These are phyloP conservation scores for Torulaspora gathmanii DNA, from an alignment of 805 yeast genomes.

Conservation along the genomic window DNA sequence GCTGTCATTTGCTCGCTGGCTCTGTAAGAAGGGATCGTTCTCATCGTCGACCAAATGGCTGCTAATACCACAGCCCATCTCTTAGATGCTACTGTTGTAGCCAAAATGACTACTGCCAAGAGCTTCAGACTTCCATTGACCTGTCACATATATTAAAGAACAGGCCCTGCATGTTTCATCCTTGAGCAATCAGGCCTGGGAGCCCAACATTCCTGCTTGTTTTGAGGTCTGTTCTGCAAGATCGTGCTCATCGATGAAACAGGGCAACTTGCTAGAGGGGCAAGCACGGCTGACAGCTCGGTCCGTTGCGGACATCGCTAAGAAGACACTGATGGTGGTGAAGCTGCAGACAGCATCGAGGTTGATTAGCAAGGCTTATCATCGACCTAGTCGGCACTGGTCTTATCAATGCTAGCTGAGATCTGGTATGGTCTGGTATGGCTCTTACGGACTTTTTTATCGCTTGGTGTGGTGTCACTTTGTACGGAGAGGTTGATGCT, in stretches of 20 bases:
- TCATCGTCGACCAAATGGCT: constrained; percentile 37
- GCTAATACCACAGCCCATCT: constrained; percentile 72
- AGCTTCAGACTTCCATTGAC: too few relatives aligned
- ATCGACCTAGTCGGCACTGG: not conserved
- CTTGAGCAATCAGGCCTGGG: not conserved
- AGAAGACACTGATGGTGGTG: too few relatives aligned
- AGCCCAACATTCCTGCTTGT: not conserved
- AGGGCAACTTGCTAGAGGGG: too few relatives aligned
- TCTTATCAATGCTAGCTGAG: not conserved
- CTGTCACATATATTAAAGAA: not conserved
- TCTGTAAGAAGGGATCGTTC: constrained; percentile 50
- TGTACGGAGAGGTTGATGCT: not conserved
- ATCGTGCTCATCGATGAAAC: too few relatives aligned
- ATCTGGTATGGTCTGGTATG: not conserved
- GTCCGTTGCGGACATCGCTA: too few relatives aligned
- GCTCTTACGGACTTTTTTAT: not conserved
- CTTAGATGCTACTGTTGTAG: not conserved
- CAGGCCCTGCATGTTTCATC: not conserved
- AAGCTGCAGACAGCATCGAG: too few relatives aligned
- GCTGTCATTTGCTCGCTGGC: constrained; percentile 52
- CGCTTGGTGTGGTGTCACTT: not conserved
- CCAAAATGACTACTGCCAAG: too few relatives aligned
- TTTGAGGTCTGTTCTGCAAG: constrained; percentile 1
- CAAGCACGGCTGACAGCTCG: too few relatives aligned
- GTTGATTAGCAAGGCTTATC: too few relatives aligned